A percentile compares a stretch with the other conserved stretches of the same genome.
Evolutionary conservation across 306 rosid species (phyloP).

Genomic region (Trichosanthes truncata): DNA sequence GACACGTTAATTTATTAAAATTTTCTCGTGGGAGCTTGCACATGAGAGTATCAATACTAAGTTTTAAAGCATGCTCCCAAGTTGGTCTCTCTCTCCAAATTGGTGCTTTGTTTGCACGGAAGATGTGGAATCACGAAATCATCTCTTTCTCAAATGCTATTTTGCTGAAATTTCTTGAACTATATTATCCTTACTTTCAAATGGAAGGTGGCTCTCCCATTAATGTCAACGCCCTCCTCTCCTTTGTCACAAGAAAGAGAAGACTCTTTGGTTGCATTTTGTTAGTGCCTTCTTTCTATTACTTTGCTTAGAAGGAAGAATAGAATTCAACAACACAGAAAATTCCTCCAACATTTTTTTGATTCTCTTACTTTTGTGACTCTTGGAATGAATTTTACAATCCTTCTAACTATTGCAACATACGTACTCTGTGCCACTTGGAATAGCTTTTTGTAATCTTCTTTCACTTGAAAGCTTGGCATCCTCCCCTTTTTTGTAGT

Average conservation of each 20-base stretch:
- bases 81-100: neutral
- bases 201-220: neutral
- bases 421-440: neutral
- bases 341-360: neutral
- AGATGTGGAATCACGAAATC: neutral
- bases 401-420: neutral
- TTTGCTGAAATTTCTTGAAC: neutral
- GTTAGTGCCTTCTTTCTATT: neutral
- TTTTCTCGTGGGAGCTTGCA: too few species aligned
- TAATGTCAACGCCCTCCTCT: neutral
- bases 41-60: too few species aligned
- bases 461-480: neutral
- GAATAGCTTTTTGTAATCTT: neutral
- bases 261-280: neutral
- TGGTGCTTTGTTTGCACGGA: too few species aligned
- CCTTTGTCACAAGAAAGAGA: neutral
- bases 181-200: neutral
- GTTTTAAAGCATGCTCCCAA: too few species aligned
- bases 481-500: neutral
- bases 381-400: neutral
- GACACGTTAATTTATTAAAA: too few species aligned
- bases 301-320: neutral
- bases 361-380: neutral
- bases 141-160: neutral
- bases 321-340: neutral